Base-by-base conservation (phyloP, 1,284 basidiomycete genomes). In the Cerrena zonata region DNA sequence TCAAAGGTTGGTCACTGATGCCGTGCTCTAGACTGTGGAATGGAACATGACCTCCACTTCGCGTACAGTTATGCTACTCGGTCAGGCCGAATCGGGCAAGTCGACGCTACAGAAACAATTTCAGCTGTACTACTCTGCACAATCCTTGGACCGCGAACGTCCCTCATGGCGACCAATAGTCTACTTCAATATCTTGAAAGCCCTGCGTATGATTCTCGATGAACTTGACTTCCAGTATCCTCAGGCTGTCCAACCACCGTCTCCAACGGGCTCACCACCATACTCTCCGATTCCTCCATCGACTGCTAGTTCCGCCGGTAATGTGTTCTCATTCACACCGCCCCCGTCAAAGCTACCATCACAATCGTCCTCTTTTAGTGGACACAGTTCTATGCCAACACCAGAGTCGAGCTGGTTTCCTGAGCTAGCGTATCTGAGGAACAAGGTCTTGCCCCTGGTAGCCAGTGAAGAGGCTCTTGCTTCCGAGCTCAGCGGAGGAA, bases 71-170 rank as follows among this genome's bases (percentile, higher is more conserved):
- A 64, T 67, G 61, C 59, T 65, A 4, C 74, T 89, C 26, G 87
- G 87, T 10, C 87, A 89, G 61, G 85, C 86, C 52, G 86, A 89
- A 68, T 86, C 84, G 34, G 86, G 86, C 46, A 89, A 89, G 65
- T 86, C 84, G 0, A 88, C 86, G 1, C 72, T 89, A 5, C 84
- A 85, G 60, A 89, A 88, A 58, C 85, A 90, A 65, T 88, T 90
- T 60, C 87, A 90, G 61, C 74, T 90, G 1, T 83, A 82, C 66
- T 88, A 89, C 59, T 80, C 86, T 2, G 82, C 84, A 5, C 74
- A 79, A 51, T 71, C 80, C 1, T 74, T 90, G 42, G 85, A 90
- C 52, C 66, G 71, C 50, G 84, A 86, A 66, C 80, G 83, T 19
- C 80, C 83, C 0, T 78, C 78, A 15, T 90, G 88, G 87, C 76